Evolutionary conservation across 495 filamentous ascomycete species (phyloP), one percentile per base, ranked within the genome.

Genomic region (Physcia stellaris): DNA sequence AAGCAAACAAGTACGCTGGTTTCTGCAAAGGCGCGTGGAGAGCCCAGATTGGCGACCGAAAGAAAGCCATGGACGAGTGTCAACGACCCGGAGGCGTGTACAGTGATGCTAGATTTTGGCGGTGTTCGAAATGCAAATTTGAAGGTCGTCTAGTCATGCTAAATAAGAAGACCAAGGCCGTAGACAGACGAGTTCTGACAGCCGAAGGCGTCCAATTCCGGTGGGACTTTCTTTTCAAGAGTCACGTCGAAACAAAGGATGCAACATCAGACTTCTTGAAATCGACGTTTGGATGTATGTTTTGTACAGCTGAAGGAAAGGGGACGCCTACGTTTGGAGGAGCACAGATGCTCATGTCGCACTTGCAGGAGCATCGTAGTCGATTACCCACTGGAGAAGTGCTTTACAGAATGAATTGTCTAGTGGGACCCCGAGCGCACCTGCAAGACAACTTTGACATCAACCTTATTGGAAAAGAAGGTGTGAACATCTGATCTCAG

Each of bases 11-110:
- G 33, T 70, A 58, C 45, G 59, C 57, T 17, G 64, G 63, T 3
- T 68, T 70, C 57, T 70, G 67, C 58, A 66, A 68, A 57, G 66
- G 66, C 19, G 63, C 65, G 10, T 68, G 62, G 61, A 53, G 60
- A 34, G 49, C 61, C 2, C 58, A 63, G 26, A 57, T 61, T 23
- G 61, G 64, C 2, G 46, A 59, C 16, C 20, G 46, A 9, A 58
- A 60, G 42, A 51, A 57, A 39, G 49, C 59, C 27, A 28, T 66
- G 49, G 47, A 54, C 42, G 31, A 44, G 56, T 27, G 51, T 52
- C 40, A 54, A 2, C 52, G 58, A 11, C 62, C 67, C 0, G 52
- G 52, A 2, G 49, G 56, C 11, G 51, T 62, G 45, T 63, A 63
- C 45, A 55, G 45, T 26, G 45, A 45, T 3, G 35, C 33, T 7